Evolutionary conservation across 306 rosid genomes (phyloP), one percentile per base, ranked within the genome.

Genomic region (Coriaria nepalensis): DNA sequence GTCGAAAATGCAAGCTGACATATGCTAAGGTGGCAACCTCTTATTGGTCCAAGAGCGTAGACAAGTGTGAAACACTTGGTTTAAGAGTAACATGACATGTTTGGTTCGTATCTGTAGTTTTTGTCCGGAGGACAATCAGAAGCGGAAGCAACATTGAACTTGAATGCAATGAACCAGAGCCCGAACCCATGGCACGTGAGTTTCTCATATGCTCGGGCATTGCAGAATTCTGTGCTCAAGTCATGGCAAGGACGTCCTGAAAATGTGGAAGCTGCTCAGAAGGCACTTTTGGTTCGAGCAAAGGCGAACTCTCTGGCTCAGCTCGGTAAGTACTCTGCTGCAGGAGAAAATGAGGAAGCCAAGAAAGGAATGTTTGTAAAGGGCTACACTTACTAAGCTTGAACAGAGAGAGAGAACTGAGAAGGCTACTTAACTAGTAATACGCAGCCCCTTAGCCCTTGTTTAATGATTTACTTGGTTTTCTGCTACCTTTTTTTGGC

Each of bases 171-270:
- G 96, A 86, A 86, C 93, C 90, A 86, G 50, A 81, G 83, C 61
- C 83, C 88, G 12, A 86, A 86, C 81, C 96, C 96, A 15, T 86
- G 96, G 96, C 96, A 86, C 29, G 90, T 86, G 4, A 81, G 93
- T 44, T 86, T 86, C 79, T 86, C 96, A 0, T 86, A 86, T 37
- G 96, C 96, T n/a, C 86, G 96, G 49, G 96, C 96, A 32, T 64
- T 86, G 53, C 96, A 82, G 55, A 86, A 86, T 72, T 38, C 81
- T 0, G 93, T 81, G 57, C 93, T 86, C 6, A 86, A 79, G 75
- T 63, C 96, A 38, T 86, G 96, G 96, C 81, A 81, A 61, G 96
- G 96, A 49, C 76, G 32, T 39, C 83, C 93, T 0, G 86, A 82
- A 72, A 86, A 79, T 7, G 53, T 70, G 4, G 83, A 74, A 57